phyloP scores from a whole-genome alignment of 495 filamentous ascomycete species.

The Aspergillus incahuasiensis region DNA sequence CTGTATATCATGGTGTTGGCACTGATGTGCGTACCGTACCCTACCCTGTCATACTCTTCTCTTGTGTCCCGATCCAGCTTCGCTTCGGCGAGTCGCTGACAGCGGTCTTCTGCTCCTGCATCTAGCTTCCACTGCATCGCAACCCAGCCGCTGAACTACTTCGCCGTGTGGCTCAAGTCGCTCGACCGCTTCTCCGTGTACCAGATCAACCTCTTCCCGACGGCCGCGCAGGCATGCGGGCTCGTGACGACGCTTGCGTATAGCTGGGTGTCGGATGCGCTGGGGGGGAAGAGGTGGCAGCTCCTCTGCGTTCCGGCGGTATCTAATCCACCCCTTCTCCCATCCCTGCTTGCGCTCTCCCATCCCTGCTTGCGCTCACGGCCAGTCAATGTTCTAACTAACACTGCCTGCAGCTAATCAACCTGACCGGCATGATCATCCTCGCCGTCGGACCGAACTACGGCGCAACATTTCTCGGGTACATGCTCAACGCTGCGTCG shows the following conservation, averaged over 20 bases:
- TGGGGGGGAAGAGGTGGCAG: conserved; percentile 1
- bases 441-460: not conserved
- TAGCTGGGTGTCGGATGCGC: not conserved
- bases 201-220: conserved; percentile 3
- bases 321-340: not conserved
- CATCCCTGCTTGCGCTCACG: no score
- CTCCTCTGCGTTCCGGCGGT: not conserved
- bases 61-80: no score
- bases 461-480: not conserved
- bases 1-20: not conserved
- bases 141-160: not conserved
- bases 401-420: not conserved
- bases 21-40: not conserved
- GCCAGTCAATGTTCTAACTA: no score
- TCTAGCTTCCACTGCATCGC: conserved; percentile 3
- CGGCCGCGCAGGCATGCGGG: not conserved
- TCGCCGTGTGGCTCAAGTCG: conserved; percentile 4
- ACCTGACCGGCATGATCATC: conserved; percentile 2
- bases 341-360: not conserved
- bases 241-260: conserved; percentile 1
- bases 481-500: not conserved
- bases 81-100: no score
- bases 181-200: conserved; percentile 1
- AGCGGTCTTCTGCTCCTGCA: no score
- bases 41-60: no score